Conservation (phyloP, 2,329 filamentous ascomycete species). For the Hansfordia pulvinata region DNA sequence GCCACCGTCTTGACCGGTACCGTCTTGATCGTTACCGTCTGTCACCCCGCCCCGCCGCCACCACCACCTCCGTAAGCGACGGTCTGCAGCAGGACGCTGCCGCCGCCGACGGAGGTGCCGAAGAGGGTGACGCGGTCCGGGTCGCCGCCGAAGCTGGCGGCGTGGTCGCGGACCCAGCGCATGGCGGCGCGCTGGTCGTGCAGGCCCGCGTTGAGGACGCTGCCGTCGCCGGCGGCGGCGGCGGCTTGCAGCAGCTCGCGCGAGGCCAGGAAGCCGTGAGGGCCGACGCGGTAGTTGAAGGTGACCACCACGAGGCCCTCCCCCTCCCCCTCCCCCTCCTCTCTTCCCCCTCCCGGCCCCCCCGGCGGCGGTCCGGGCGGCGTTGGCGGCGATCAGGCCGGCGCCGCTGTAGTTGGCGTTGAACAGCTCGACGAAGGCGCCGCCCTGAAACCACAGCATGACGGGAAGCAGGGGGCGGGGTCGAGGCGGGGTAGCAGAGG, state of each 20-base stretch:
- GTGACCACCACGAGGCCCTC: constrained; percentile 54
- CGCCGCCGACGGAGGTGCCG: constrained; percentile 42
- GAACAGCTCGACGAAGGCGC: constrained; percentile 40
- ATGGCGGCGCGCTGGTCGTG: constrained; percentile 42
- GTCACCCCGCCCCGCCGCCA: too few species aligned
- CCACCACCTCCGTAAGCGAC: too few species aligned
- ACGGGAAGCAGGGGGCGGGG: constrained; percentile 44
- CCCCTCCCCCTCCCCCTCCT: constrained; percentile 39
- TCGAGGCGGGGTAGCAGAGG: constrained; percentile 35
- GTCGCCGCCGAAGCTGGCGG: constrained; percentile 17
- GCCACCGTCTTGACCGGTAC: too few species aligned
- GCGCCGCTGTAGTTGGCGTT: constrained; percentile 43
- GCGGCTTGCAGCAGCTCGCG: constrained; percentile 29
- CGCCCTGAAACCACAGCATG: constrained; percentile 44
- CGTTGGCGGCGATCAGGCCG: too few species aligned
- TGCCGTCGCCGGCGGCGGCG: constrained; percentile 16
- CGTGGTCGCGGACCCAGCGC: constrained; percentile 39
- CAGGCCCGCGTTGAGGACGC: constrained; percentile 36
- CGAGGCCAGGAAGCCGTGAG: constrained; percentile 40
- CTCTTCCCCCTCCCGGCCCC: too few species aligned
- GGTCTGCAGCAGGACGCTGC: constrained; percentile 51
- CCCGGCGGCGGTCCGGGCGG: too few species aligned
- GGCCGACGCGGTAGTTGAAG: constrained; percentile 49
- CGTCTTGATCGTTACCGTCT: constrained; percentile 29
- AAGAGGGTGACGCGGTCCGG: constrained; percentile 32